A percentile compares a stretch with the other conserved stretches of the same genome.
Conservation (phyloP, 2,329 filamentous ascomycete genomes). For the Sphaceloma murrayae region DNA sequence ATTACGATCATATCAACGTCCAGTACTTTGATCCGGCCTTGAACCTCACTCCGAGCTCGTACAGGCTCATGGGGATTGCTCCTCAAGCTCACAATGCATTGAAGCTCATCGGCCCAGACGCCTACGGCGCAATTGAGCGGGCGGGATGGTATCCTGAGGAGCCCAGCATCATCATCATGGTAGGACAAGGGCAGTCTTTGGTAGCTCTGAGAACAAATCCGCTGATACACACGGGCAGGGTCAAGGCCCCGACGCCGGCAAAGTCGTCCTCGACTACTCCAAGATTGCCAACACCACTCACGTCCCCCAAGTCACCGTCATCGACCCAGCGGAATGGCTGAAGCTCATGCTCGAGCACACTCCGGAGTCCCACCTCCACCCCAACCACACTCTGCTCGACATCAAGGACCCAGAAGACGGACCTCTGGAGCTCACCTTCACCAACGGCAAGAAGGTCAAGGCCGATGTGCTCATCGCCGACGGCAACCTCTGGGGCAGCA, state of each 20-base stretch:
- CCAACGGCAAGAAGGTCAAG: constrained; percentile 15
- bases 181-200: neutral
- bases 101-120: constrained; percentile 15
- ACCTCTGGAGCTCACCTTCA: constrained; percentile 14
- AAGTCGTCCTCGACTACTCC: constrained; percentile 15
- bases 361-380: constrained; percentile 6
- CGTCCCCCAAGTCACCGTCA: constrained; percentile 15
- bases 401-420: constrained; percentile 15
- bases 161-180: constrained; percentile 16
- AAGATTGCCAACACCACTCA: constrained; percentile 17
- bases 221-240: constrained; percentile 10
- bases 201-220: neutral
- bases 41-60: constrained; percentile 17
- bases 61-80: constrained; percentile 14
- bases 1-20: constrained; percentile 17
- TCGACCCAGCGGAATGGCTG: constrained; percentile 15
- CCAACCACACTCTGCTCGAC: constrained; percentile 16
- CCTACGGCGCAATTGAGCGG: constrained; percentile 15
- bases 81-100: constrained; percentile 17
- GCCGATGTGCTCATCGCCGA: constrained; percentile 12
- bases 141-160: constrained; percentile 17
- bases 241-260: constrained; percentile 15
- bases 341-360: constrained; percentile 16
- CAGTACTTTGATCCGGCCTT: constrained; percentile 16
- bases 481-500: constrained; percentile 13